phyloP scores from a whole-genome alignment of 805 yeast species.

The Clavispora santaluciae region DNA sequence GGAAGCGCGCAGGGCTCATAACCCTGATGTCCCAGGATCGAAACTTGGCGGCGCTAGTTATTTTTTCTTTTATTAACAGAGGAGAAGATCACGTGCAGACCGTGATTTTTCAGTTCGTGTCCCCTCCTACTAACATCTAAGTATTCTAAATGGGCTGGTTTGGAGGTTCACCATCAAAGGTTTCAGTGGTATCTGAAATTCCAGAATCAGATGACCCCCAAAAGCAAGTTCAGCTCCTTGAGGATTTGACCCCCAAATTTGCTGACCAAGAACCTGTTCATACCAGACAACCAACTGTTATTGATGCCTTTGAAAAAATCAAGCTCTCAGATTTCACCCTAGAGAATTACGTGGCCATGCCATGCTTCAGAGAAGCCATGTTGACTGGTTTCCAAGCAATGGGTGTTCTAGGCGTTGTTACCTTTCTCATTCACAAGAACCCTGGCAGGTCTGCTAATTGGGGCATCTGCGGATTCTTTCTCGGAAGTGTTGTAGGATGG shows the following conservation, averaged over 20 bases:
- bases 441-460: conserved; percentile 66
- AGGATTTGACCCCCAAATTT: conserved; percentile 51
- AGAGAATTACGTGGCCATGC: conserved; percentile 51
- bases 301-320: conserved; percentile 42
- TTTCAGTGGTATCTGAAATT: conserved; percentile 31
- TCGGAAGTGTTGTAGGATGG: conserved; percentile 85
- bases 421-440: conserved; percentile 62
- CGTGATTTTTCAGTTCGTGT: background rate
- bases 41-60: conserved; percentile 86
- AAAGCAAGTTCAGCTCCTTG: conserved; percentile 32
- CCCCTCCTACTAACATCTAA: background rate
- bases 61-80: conserved; percentile 20
- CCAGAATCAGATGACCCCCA: conserved; percentile 11
- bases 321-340: conserved; percentile 48
- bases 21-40: conserved; percentile 98
- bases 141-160: conserved; percentile 41
- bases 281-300: conserved; percentile 10
- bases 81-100: background rate
- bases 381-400: conserved; percentile 68
- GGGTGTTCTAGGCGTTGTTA: conserved; percentile 64
- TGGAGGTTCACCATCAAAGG: conserved; percentile 33
- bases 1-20: conserved; percentile 99
- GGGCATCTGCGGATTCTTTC: conserved; percentile 72
- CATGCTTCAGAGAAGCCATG: conserved; percentile 79
- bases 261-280: conserved; percentile 27